Evolutionary conservation across 2,329 filamentous ascomycete genomes (phyloP).

Genomic region (Cladosporium oxysporum): DNA sequence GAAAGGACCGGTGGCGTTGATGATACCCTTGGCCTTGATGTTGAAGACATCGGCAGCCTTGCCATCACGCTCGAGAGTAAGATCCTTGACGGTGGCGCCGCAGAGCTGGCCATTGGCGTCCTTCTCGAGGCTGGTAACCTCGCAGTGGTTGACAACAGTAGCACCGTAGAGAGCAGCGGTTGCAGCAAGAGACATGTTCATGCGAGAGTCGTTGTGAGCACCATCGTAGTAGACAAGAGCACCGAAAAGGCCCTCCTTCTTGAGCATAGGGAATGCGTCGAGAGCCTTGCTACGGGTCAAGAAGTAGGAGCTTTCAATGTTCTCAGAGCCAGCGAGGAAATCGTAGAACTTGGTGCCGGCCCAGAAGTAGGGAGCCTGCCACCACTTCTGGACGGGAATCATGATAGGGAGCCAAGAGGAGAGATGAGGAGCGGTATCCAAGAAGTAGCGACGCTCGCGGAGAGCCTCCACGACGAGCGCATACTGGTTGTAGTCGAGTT

Average conservation of each 20-base stretch:
- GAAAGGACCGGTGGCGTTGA: slow-evolving; percentile 89
- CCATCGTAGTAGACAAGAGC: slow-evolving; percentile 90
- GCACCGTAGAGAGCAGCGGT: slow-evolving; percentile 84
- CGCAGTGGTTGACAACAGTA: slow-evolving; percentile 80
- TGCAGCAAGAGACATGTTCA: slow-evolving; percentile 88
- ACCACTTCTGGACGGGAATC: slow-evolving; percentile 79
- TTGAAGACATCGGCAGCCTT: slow-evolving; percentile 63
- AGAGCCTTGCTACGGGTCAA: slow-evolving; percentile 82
- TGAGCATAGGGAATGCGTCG: slow-evolving; percentile 86
- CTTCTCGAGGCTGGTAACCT: slow-evolving; percentile 76
- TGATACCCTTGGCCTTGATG: slow-evolving; percentile 76
- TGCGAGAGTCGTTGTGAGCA: slow-evolving; percentile 87
- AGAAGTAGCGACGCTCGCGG: slow-evolving; percentile 78
- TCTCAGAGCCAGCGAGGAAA: slow-evolving; percentile 79
- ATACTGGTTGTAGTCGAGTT: slow-evolving; percentile 78
- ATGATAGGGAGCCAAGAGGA: slow-evolving; percentile 81
- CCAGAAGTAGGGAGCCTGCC: slow-evolving; percentile 81
- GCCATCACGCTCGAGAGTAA: slow-evolving; percentile 66
- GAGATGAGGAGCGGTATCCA: slow-evolving; percentile 80
- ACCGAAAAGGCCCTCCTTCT: slow-evolving; percentile 74
- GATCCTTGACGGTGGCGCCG: slow-evolving; percentile 72
- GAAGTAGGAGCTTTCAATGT: slow-evolving; percentile 88
- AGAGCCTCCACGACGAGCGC: slow-evolving; percentile 78
- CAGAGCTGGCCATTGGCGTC: slow-evolving; percentile 71
- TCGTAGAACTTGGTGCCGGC: slow-evolving; percentile 80